phyloP scores from a whole-genome alignment of 2,329 filamentous ascomycete species.

The Xylogone sp. region DNA sequence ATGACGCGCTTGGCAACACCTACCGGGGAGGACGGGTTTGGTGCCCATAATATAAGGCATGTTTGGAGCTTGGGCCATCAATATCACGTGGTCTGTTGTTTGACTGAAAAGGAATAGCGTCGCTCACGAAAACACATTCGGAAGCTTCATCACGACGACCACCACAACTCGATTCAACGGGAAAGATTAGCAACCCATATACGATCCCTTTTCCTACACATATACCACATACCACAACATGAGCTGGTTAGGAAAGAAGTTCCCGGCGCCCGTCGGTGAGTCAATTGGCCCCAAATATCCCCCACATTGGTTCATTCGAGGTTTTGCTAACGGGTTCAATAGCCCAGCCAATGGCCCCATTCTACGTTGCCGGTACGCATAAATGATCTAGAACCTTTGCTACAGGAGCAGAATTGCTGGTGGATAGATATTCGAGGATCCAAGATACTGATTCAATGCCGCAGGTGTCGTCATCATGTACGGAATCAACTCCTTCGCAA shows the following conservation, averaged over 20 bases:
- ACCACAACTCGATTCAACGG: background rate
- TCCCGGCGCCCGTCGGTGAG: conserved; percentile 74
- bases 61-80: background rate
- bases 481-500: conserved; percentile 83
- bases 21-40: too few species aligned
- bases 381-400: conserved; percentile 2
- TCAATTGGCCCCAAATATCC: conserved; percentile 34
- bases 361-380: conserved; percentile 87
- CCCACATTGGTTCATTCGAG: conserved; percentile 4
- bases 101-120: background rate
- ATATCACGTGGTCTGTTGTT: background rate
- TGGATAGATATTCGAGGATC: background rate
- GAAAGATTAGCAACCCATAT: conserved; percentile 20
- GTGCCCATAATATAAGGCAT: too few species aligned
- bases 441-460: conserved; percentile 11
- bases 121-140: background rate
- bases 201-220: conserved; percentile 33
- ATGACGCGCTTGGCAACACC: too few species aligned
- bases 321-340: conserved; percentile 28
- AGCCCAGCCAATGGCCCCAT: conserved; percentile 91
- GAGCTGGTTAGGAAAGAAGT: conserved; percentile 83
- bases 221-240: conserved; percentile 52
- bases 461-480: conserved; percentile 82
- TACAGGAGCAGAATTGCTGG: conserved; percentile 3
- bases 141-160: conserved; percentile 1